Evolutionary conservation across 345 rosid genomes (phyloP).

Genomic region (Linum tenue): DNA sequence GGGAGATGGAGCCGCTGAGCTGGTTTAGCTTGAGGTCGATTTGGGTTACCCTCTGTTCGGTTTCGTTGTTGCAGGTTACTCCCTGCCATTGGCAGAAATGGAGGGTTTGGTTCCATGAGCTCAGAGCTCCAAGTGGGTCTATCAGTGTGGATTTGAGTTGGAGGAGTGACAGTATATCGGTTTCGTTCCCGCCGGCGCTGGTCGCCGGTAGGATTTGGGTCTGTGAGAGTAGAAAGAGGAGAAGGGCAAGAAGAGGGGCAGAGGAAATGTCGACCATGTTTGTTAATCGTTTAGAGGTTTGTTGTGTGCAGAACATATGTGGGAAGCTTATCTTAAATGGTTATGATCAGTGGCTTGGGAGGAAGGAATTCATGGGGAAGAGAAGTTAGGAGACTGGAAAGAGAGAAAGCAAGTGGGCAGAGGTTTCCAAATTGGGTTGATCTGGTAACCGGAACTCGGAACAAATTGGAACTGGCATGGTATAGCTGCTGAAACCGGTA

Average conservation of each 20-base stretch:
- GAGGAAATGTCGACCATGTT: background rate
- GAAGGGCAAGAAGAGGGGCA: background rate
- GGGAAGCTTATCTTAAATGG: too few relatives aligned
- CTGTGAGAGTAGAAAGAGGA: background rate
- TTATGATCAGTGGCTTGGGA: too few relatives aligned
- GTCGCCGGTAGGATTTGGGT: background rate
- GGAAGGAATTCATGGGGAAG: too few relatives aligned
- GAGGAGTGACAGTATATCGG: background rate
- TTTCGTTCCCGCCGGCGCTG: background rate
- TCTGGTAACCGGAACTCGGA: too few relatives aligned
- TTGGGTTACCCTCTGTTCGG: background rate
- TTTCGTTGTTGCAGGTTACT: background rate
- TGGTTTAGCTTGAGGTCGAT: background rate
- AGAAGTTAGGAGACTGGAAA: too few relatives aligned
- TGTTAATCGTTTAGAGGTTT: too few relatives aligned
- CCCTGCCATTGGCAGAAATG: background rate
- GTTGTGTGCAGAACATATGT: too few relatives aligned
- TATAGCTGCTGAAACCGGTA: too few relatives aligned
- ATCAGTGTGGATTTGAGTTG: background rate
- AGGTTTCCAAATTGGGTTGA: too few relatives aligned
- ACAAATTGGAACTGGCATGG: too few relatives aligned
- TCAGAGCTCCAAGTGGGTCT: background rate
- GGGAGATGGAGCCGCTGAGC: slow-evolving; percentile 15
- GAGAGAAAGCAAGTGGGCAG: too few relatives aligned
- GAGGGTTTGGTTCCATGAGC: background rate